A percentile compares a stretch with the other conserved stretches of the same genome.
Conservation (phyloP, 2,329 filamentous ascomycete species). For the Cladophialophora yegresii region DNA sequence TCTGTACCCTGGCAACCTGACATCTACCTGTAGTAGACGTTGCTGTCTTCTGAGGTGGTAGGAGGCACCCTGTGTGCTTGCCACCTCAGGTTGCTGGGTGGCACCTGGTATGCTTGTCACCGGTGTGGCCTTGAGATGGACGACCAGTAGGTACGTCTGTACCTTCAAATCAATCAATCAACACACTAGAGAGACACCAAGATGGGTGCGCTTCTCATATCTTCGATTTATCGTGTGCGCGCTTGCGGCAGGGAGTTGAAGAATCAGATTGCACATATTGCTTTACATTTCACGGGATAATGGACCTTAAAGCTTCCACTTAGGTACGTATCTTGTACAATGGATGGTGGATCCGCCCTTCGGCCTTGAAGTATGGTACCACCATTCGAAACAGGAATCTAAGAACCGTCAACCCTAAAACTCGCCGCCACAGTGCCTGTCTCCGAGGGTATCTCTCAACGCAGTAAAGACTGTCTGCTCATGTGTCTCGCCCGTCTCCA, state of each 20-base stretch:
- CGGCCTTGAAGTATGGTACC: neutral
- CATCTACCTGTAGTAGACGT: neutral
- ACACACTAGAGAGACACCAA: no score
- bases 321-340: neutral
- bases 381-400: neutral
- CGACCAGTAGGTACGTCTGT: no score
- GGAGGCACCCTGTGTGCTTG: no score
- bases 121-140: no score
- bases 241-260: neutral
- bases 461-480: neutral
- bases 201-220: no score
- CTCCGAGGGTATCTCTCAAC: neutral
- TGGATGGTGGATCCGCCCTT: neutral
- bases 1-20: neutral
- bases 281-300: neutral
- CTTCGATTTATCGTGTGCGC: neutral
- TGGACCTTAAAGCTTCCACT: neutral
- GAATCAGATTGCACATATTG: neutral
- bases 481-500: neutral
- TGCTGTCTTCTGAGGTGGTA: no score
- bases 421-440: neutral
- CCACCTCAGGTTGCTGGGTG: no score
- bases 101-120: no score
- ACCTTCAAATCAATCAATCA: no score
- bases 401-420: neutral